Evolutionary conservation across 2,329 filamentous ascomycete genomes (phyloP).

Genomic region (Rhinocladiella similis): DNA sequence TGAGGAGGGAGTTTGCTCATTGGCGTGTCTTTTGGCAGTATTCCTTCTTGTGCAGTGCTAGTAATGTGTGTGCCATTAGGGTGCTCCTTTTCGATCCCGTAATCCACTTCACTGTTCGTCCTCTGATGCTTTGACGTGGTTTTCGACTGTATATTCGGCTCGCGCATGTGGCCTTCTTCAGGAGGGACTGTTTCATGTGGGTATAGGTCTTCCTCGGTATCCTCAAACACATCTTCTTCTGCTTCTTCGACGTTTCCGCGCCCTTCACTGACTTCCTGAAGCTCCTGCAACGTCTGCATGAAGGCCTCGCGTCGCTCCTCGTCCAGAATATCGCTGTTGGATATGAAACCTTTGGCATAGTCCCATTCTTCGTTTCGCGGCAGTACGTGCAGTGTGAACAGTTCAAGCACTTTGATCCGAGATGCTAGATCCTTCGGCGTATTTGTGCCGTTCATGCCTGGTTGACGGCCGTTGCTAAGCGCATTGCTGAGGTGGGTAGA

Average conservation of each 20-base stretch:
- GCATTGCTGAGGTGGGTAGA: slow-evolving; percentile 55
- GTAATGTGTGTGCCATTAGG: slow-evolving; percentile 36
- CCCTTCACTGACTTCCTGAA: slow-evolving; percentile 75
- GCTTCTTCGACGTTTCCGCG: slow-evolving; percentile 13
- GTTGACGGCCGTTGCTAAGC: slow-evolving; percentile 37
- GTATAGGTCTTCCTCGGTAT: slow-evolving; percentile 57
- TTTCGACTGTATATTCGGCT: slow-evolving; percentile 32
- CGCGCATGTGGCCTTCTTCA: not conserved
- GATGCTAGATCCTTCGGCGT: slow-evolving; percentile 82
- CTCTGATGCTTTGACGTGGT: slow-evolving; percentile 49
- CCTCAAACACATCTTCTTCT: slow-evolving; percentile 25
- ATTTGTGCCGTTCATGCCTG: slow-evolving; percentile 64
- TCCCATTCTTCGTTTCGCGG: slow-evolving; percentile 94
- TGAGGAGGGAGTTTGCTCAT: slow-evolving; percentile 13
- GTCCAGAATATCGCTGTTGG: slow-evolving; percentile 80
- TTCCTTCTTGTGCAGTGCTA: not conserved
- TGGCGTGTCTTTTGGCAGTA: slow-evolving; percentile 13
- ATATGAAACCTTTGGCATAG: slow-evolving; percentile 88
- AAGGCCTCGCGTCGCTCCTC: slow-evolving; percentile 90
- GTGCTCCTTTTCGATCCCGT: slow-evolving; percentile 62
- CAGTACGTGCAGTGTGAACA: slow-evolving; percentile 95
- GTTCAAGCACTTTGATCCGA: slow-evolving; percentile 86
- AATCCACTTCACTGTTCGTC: slow-evolving; percentile 67
- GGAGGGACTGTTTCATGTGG: not conserved
- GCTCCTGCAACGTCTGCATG: slow-evolving; percentile 76